Percentiles rank a stretch among this genome's conserved stretches.
Conservation (phyloP, 2,329 filamentous ascomycete genomes). For the Ciborinia camelliae region DNA sequence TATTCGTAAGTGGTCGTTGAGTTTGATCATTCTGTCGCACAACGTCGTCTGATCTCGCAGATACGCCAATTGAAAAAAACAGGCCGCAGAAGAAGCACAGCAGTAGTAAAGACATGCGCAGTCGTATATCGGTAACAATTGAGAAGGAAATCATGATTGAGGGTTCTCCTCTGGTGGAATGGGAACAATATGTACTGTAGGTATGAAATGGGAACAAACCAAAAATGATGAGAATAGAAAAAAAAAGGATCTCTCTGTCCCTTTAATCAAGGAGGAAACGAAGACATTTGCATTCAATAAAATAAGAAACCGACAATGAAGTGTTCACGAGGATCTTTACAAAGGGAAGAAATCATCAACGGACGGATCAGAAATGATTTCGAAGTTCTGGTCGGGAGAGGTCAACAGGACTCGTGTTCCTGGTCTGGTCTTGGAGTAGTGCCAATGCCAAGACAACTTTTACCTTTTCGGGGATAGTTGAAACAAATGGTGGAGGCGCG, state of each 20-base stretch:
- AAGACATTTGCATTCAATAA: conserved; percentile 11
- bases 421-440: neutral
- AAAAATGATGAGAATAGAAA: neutral
- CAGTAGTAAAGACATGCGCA: conserved; percentile 7
- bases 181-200: neutral
- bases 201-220: neutral
- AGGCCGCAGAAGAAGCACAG: conserved; percentile 1
- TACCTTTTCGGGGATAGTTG: neutral
- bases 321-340: conserved; percentile 1
- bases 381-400: neutral
- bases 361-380: neutral
- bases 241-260: neutral
- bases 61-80: conserved; percentile 8
- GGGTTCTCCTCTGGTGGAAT: neutral
- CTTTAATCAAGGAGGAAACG: conserved; percentile 3
- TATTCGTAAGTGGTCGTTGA: conserved; percentile 13
- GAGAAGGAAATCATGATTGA: conserved; percentile 5
- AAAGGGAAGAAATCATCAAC: neutral
- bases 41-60: conserved; percentile 1
- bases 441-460: neutral
- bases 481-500: neutral
- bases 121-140: neutral
- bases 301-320: neutral
- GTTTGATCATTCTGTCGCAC: conserved; percentile 3
- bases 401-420: neutral